These are phyloP conservation scores for Blastocrithidia nonstop DNA, from an alignment of 208 protist species.

Conservation along the genomic window DNA sequence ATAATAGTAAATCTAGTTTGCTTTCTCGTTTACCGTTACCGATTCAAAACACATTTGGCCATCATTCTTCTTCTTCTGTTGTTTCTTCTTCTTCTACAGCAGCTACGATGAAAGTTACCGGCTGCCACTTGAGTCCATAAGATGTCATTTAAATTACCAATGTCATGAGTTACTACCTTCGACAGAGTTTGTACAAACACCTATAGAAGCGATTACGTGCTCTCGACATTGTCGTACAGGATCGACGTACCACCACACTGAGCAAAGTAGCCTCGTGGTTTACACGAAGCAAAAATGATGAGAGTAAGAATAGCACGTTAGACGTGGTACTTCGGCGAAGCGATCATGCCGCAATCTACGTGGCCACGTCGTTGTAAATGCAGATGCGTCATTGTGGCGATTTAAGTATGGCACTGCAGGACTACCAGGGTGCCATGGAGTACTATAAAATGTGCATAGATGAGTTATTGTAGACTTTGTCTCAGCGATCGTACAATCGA, in stretches of 20 bases:
- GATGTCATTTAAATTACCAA: conserved; percentile 35
- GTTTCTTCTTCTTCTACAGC: too few species aligned
- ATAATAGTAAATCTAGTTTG: too few species aligned
- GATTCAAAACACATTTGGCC: too few species aligned
- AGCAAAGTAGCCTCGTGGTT: conserved; percentile 75
- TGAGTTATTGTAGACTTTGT: conserved; percentile 43
- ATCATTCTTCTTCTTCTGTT: too few species aligned
- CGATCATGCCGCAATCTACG: conserved; percentile 16
- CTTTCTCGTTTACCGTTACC: too few species aligned
- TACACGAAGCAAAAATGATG: conserved; percentile 9
- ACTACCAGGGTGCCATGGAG: conserved; percentile 34
- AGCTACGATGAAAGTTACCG: conserved; percentile 29
- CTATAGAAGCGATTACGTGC: conserved; percentile 50
- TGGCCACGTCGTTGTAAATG: conserved; percentile 57
- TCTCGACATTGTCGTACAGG: conserved; percentile 41
- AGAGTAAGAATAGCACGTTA: neutral
- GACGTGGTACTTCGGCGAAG: conserved; percentile 5
- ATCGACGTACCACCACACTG: conserved; percentile 62
- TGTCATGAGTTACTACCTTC: conserved; percentile 62
- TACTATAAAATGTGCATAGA: conserved; percentile 67
- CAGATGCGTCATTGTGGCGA: conserved; percentile 71
- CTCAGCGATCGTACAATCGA: conserved; percentile 45
- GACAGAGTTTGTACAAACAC: conserved; percentile 43
- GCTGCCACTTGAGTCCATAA: conserved; percentile 55
- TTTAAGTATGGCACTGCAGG: conserved; percentile 35